Evolutionary conservation across 2,329 filamentous ascomycete species (phyloP), one percentile per base, ranked within the genome.

Genomic region (Aspergillus sp.): DNA sequence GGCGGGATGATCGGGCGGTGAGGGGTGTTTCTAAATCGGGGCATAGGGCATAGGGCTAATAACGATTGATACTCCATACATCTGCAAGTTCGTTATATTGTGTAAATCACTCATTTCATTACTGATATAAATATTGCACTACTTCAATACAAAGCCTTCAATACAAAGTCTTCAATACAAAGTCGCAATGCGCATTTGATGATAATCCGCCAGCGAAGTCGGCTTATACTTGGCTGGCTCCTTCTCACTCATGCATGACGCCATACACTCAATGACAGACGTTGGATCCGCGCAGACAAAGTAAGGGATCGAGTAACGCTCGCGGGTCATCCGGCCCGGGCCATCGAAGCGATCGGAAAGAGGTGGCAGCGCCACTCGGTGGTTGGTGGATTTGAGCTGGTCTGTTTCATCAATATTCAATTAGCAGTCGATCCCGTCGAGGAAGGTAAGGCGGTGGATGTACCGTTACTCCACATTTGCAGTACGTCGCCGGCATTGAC

Each of bases 281-380:
- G 73, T 66, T 2, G 70, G 65, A 51, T 79, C 73, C 0, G 78
- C 75, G 4, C 67, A 63, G 30, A 81, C 67, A 46, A 82, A 82
- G 55, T 80, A 82, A 0, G 78, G 77, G 44, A 82, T 81, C 6
- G 79, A 81, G 51, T 78, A 82, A 9, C 79, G 64, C 19, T 72
- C 68, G 30, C 65, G 63, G 2, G 74, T 77, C 66, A 77, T 72
- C 3, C 66, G 57, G 9, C 69, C 57, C 1, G 57, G 56, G 1
- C 65, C 70, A 40, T 59, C 64, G 48, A 60, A 68, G 12, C 68
- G 61, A 49, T 71, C 64, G 7, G 62, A 54, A 0, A 64, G 53
- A 2, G 69, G 69, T 9, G 75, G 75, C 3, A 74, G 53, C 1
- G 66, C 69, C 2, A 80, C 77, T 2, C 76, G 73, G 55, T 80